phyloP scores from a whole-genome alignment of 176 grass and related monocot genomes.

The Lolium multiflorum region DNA sequence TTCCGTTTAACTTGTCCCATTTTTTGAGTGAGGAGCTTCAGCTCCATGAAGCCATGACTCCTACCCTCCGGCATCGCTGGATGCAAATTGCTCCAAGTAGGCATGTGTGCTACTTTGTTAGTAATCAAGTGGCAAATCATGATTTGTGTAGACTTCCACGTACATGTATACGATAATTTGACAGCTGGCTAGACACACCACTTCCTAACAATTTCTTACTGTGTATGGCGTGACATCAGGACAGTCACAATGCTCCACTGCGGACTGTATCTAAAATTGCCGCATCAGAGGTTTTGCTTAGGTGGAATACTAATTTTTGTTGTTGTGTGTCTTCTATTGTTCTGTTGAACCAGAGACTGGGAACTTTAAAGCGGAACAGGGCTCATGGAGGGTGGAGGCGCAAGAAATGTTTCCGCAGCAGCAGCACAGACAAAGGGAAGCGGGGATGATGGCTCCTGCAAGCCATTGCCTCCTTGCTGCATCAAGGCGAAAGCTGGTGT shows the following conservation, averaged over 20 bases:
- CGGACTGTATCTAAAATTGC: no score
- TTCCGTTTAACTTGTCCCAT: no score
- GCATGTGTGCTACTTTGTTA: neutral
- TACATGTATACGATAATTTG: no score
- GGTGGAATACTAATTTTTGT: neutral
- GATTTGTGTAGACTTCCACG: neutral
- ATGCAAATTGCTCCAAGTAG: neutral
- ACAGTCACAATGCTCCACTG: no score
- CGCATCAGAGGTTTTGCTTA: no score
- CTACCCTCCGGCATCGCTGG: neutral
- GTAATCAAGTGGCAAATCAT: neutral
- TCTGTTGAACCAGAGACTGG: constrained; percentile 57
- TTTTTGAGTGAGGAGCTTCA: no score
- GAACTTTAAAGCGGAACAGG: constrained; percentile 60
- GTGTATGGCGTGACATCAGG: no score
- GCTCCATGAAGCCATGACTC: no score
- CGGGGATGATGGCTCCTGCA: constrained; percentile 52
- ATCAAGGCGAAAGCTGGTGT: constrained; percentile 68
- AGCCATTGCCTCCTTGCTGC: constrained; percentile 75
- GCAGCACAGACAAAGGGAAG: constrained; percentile 53
- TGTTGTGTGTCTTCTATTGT: constrained; percentile 1
- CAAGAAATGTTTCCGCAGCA: constrained; percentile 57
- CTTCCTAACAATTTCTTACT: no score
- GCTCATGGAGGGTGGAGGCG: constrained; percentile 75
- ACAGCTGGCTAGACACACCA: no score